Percentiles rank a stretch among this genome's conserved stretches.
Conservation (phyloP, 1,284 basidiomycete genomes). For the Volvariella surrecta region DNA sequence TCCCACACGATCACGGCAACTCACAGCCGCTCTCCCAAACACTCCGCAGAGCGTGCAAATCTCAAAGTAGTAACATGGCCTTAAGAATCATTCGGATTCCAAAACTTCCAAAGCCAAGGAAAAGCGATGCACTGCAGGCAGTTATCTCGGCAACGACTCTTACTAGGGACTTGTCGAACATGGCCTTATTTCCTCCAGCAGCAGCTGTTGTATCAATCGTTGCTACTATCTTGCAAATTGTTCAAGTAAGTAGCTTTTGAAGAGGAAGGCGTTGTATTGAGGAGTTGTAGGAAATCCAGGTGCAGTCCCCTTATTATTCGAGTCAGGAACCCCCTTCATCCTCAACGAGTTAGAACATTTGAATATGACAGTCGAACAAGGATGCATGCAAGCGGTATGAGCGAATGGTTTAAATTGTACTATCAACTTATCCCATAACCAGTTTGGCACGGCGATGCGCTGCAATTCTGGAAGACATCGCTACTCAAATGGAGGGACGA, state of each 20-base stretch:
- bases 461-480: constrained; percentile 34
- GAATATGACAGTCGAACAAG: constrained; percentile 25
- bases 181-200: constrained; percentile 32
- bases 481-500: constrained; percentile 36
- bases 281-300: constrained; percentile 13
- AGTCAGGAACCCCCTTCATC: background rate
- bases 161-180: constrained; percentile 16
- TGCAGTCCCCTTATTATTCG: constrained; percentile 1
- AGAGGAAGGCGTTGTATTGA: background rate
- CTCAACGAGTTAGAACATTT: constrained; percentile 1
- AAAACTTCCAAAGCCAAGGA: constrained; percentile 9
- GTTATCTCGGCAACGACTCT: constrained; percentile 14
- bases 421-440: background rate
- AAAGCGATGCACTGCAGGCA: constrained; percentile 14
- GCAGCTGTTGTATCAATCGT: constrained; percentile 31
- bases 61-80: constrained; percentile 11
- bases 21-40: too few relatives aligned
- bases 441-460: constrained; percentile 36
- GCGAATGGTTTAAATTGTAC: background rate
- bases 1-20: too few relatives aligned
- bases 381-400: constrained; percentile 26
- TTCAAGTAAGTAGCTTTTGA: constrained; percentile 27
- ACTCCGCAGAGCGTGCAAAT: too few relatives aligned
- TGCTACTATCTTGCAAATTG: constrained; percentile 35
- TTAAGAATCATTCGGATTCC: constrained; percentile 11